Percentiles rank a stretch among this genome's conserved stretches.
These are phyloP conservation scores for Magnusiomyces clavatus DNA, from an alignment of 1,139 yeast genomes.

Conservation along the genomic window DNA sequence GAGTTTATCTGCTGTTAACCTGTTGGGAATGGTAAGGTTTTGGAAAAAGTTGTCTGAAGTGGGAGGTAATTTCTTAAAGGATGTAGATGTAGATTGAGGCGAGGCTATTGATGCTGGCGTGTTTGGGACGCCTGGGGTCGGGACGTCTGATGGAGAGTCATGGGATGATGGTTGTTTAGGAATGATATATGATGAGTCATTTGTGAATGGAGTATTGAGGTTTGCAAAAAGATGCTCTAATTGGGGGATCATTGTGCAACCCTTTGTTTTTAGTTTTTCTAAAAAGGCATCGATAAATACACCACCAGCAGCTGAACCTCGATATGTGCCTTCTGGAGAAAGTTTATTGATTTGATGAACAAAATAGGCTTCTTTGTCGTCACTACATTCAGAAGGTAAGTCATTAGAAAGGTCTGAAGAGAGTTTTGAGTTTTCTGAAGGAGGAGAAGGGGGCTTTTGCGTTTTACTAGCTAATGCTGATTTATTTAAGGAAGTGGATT, in stretches of 20 bases:
- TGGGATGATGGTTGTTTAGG: neutral
- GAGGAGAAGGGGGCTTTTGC: neutral
- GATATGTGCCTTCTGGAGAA: slow-evolving; percentile 26
- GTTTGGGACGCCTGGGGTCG: neutral
- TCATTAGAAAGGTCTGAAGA: slow-evolving; percentile 1
- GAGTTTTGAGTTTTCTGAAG: neutral
- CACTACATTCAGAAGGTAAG: slow-evolving; percentile 10
- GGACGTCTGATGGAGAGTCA: slow-evolving; percentile 8
- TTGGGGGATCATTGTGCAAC: slow-evolving; percentile 19
- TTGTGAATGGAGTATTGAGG: slow-evolving; percentile 16
- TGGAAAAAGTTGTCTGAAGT: slow-evolving; percentile 4
- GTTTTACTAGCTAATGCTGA: too few species aligned
- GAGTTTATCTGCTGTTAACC: slow-evolving; percentile 29
- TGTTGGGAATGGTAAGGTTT: slow-evolving; percentile 22
- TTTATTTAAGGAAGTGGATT: slow-evolving; percentile 10
- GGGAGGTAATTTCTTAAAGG: slow-evolving; percentile 8
- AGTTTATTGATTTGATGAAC: slow-evolving; percentile 26
- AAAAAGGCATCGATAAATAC: slow-evolving; percentile 25
- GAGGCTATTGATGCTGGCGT: slow-evolving; percentile 1
- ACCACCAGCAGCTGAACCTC: slow-evolving; percentile 32
- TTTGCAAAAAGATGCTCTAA: slow-evolving; percentile 16
- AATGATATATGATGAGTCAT: neutral
- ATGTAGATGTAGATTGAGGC: slow-evolving; percentile 9
- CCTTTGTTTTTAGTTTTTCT: slow-evolving; percentile 24
- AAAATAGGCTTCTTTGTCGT: slow-evolving; percentile 24